Base-by-base conservation (phyloP, 495 filamentous ascomycete genomes). In the Xylaria bambusicola region DNA sequence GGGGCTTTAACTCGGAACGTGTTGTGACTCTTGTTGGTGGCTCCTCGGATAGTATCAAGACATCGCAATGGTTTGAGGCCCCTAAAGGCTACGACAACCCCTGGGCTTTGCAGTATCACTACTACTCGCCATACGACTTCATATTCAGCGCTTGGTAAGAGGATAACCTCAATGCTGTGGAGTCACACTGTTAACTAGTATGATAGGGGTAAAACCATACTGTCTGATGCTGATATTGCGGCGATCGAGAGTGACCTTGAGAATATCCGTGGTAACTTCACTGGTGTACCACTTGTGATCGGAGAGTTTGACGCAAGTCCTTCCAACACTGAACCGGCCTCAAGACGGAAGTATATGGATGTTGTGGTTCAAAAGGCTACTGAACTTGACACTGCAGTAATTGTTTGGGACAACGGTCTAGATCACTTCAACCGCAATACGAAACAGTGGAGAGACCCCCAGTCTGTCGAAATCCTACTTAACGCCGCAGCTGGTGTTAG, bases 51-150 rank as follows among this genome's bases (percentile, higher is more conserved):
- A 76, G 73, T 15, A 62, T 74, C 36, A 81, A 84, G 62, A 86
- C 81, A 17, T 73, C 73, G 3, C 68, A 82, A 53, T 85, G 77
- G 77, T 85, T 86, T 61, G 67, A 73, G 46, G 66, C 68, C 13
- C 81, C 81, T 0, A 69, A 71, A 4, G 76, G 77, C 12, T 79
- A 78, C 40, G 70, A 75, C 0, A 85, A 85, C 45, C 84, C 84
- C 3, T 87, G 79, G 70, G 84, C 82, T 4, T 73, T 87, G 46
- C 84, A 87, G 63, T 84, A 85, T 66, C 84, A 86, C 57, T 85
- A 85, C 64, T 87, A 86, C 67, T 80, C 76, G 47, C 85, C 84
- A 24, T 86, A 68, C 58, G 61, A 66, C n/a, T 72, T 69, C 42
- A 65, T 73, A 40, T 70, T 65, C 35, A 24, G 42, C 9, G 61